Conservation (phyloP, 2,329 filamentous ascomycete genomes). For the Hypomyces perniciosus region DNA sequence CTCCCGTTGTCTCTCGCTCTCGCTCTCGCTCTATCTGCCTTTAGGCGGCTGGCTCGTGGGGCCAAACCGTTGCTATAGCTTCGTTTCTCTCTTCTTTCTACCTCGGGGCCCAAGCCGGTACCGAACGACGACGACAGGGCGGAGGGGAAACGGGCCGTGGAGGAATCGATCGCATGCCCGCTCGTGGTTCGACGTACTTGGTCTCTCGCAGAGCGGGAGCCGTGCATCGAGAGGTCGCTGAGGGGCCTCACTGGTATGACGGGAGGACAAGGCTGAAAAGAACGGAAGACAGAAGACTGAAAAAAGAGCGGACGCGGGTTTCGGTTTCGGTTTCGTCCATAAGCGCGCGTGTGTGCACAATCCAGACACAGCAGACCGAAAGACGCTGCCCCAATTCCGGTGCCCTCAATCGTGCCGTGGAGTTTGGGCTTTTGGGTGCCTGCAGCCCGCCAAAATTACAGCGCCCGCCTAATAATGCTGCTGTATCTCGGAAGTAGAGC, state of each 20-base stretch:
- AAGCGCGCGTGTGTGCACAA: constrained; percentile 3
- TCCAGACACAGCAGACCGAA: not conserved
- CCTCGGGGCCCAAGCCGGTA: constrained; percentile 3
- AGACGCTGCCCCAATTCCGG: constrained; percentile 6
- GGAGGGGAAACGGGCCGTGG: constrained; percentile 8
- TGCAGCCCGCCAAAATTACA: not conserved
- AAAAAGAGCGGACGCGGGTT: constrained; percentile 2
- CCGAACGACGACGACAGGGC: constrained; percentile 1
- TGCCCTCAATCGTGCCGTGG: constrained; percentile 2
- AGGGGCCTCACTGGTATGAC: constrained; percentile 1
- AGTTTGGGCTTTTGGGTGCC: constrained; percentile 4
- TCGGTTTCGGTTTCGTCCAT: constrained; percentile 2
- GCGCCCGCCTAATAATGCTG: not conserved
- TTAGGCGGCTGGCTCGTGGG: not conserved
- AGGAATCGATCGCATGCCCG: constrained; percentile 16
- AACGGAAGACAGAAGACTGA: not conserved
- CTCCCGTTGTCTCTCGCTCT: constrained; percentile 9
- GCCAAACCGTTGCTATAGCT: not conserved
- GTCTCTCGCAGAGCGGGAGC: constrained; percentile 8
- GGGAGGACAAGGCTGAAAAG: not conserved
- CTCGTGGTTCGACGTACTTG: constrained; percentile 9
- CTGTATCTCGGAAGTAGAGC: not conserved
- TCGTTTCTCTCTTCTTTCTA: constrained; percentile 1
- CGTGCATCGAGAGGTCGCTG: constrained; percentile 9
- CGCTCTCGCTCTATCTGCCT: not conserved